Base-by-base conservation (phyloP, 1,139 yeast species). In the Taiozyma sp. region DNA sequence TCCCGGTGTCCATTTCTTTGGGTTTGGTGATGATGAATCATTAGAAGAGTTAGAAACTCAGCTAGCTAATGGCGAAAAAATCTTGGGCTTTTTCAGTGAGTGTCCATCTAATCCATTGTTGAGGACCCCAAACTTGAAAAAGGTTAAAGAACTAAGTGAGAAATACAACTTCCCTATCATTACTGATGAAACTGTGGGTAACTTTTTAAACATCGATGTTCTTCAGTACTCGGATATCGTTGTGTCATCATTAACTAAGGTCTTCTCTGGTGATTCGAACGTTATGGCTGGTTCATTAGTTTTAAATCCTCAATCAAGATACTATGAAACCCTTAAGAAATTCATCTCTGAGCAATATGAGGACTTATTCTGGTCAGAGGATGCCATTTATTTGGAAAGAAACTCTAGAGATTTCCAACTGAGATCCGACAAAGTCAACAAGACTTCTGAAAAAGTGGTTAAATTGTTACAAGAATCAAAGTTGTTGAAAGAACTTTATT, bases 261-360 rank as follows among this genome's bases (percentile, higher is more conserved):
- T 92, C 14, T 93, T 93, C 64, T 85, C 95, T 30, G 98, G 98
- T 19, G 97, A 90, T 66, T 86, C 96, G 45, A 91, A 92, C 64
- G 97, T 93, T 49, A 87, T 92, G 92, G 97, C 93, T 0, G 99
- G 99, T 5, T 84, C 95, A 14, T 70, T 92, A 55, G 84, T 91
- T 12, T 70, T 93, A 59, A 93, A 92, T 64, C 87, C 93, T 8
- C 64, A 74, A 13, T 78, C 93, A 14, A 71, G 70, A 44, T 71
- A 70, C 55, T 90, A 87, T 68, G 50, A 59, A 0, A 59, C 60
- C 43, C 77, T 92, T 50, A 84, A 85, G 64, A 57, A 67, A 28
- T 78, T 78, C 55, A 74, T 85, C 62, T 65, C 77, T 54, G 71
- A 72, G 8, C 72, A 75, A 43, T 81, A 73, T 59, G 95, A 86